A percentile compares a stretch with the other conserved stretches of the same genome.
Evolutionary conservation across 1,139 yeast species (phyloP).

Genomic region (Suhomyces atakaporum): DNA sequence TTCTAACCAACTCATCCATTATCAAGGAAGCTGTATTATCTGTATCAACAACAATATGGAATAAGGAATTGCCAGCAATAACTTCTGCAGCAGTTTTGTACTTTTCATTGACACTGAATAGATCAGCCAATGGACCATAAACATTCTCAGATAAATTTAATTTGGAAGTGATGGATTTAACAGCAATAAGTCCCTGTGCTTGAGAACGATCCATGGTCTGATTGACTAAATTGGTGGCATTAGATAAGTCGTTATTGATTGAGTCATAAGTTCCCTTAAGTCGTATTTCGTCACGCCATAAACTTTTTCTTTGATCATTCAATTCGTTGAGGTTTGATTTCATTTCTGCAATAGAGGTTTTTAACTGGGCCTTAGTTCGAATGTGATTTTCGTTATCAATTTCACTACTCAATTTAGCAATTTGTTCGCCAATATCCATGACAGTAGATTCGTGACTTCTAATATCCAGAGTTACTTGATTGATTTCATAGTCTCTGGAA

Average conservation of each 20-base stretch:
- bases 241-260: conserved; percentile 53
- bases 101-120: conserved; percentile 77
- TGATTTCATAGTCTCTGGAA: conserved; percentile 27
- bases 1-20: conserved; percentile 75
- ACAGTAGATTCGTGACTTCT: conserved; percentile 21
- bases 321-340: conserved; percentile 46
- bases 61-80: conserved; percentile 82
- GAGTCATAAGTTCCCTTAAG: conserved; percentile 58
- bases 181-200: conserved; percentile 69
- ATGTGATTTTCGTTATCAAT: conserved; percentile 25
- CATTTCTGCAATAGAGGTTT: conserved; percentile 36
- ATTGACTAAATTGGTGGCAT: conserved; percentile 59
- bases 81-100: conserved; percentile 87
- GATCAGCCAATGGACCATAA: conserved; percentile 82
- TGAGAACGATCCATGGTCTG: conserved; percentile 76
- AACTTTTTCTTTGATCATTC: conserved; percentile 65
- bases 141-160: conserved; percentile 61
- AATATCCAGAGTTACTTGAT: conserved; percentile 23
- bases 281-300: conserved; percentile 82
- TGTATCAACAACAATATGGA: conserved; percentile 85
- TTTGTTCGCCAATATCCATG: conserved; percentile 35
- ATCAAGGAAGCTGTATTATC: conserved; percentile 80
- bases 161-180: conserved; percentile 57
- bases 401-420: conserved; percentile 37
- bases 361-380: conserved; percentile 28